phyloP scores from a whole-genome alignment of 495 filamentous ascomycete genomes.

The Aspergillus steynii region DNA sequence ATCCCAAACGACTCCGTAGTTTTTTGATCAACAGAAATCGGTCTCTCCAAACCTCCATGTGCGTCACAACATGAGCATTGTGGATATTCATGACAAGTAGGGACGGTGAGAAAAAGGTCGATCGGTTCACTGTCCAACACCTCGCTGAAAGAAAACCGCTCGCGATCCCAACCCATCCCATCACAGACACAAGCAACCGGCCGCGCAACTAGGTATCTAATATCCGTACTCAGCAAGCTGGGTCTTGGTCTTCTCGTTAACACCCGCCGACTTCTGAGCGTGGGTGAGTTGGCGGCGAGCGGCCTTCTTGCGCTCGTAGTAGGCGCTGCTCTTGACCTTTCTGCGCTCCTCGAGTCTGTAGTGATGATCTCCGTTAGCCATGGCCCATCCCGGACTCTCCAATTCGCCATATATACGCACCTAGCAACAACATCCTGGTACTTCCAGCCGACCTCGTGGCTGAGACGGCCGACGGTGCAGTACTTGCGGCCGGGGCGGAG shows the following conservation, averaged over 20 bases:
- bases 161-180: conserved; percentile 47
- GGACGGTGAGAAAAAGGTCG: conserved; percentile 41
- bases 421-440: conserved; percentile 98
- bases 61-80: conserved; percentile 38
- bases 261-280: conserved; percentile 86
- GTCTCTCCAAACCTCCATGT: conserved; percentile 33
- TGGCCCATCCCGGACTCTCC: conserved; percentile 8
- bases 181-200: conserved; percentile 50
- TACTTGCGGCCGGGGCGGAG: conserved; percentile 99
- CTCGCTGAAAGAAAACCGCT: conserved; percentile 50
- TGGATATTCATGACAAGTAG: conserved; percentile 33
- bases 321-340: conserved; percentile 97
- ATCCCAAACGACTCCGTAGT: conserved; percentile 46
- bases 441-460: conserved; percentile 99
- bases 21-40: conserved; percentile 30
- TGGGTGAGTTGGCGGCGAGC: conserved; percentile 83
- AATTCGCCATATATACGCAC: conserved; percentile 55
- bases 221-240: conserved; percentile 72
- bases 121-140: conserved; percentile 44
- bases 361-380: conserved; percentile 37
- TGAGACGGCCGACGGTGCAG: conserved; percentile 96
- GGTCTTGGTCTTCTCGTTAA: conserved; percentile 71
- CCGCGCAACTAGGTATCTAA: conserved; percentile 57
- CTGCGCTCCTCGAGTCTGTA: conserved; percentile 95
- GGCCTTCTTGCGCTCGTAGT: conserved; percentile 99